Percentiles rank a stretch among this genome's conserved stretches.
These are phyloP conservation scores for Scedosporium dehoogii DNA, from an alignment of 2,329 filamentous ascomycete genomes.

Conservation along the genomic window DNA sequence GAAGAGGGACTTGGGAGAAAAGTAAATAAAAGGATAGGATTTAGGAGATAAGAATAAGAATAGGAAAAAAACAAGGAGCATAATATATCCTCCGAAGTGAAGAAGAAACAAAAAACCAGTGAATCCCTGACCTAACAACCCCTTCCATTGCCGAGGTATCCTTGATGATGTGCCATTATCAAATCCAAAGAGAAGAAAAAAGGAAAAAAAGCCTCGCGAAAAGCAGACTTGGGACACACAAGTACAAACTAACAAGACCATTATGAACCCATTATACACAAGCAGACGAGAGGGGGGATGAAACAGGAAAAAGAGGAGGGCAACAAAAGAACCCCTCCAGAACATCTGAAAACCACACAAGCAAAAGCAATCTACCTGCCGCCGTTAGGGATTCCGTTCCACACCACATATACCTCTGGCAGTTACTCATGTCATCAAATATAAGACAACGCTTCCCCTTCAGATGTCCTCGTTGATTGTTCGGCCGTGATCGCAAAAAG, in stretches of 20 bases:
- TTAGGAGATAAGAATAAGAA: background rate
- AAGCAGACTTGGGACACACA: background rate
- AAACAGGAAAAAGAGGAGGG: background rate
- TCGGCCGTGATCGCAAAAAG: background rate
- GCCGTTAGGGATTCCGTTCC: background rate
- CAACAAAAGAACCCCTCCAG: background rate
- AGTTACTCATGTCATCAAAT: background rate
- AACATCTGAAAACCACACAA: background rate
- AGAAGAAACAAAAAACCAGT: background rate
- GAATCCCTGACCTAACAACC: background rate
- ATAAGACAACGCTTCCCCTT: background rate
- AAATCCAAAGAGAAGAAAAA: background rate
- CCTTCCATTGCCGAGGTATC: background rate
- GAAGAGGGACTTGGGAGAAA: too few species aligned
- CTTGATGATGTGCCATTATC: constrained; percentile 1
- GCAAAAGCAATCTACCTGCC: background rate
- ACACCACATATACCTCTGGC: background rate
- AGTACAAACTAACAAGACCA: background rate
- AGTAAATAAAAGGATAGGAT: background rate
- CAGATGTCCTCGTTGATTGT: background rate
- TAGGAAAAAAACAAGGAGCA: background rate
- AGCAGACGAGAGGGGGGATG: constrained; percentile 7
- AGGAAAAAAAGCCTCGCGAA: background rate
- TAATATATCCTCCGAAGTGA: background rate
- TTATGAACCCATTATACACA: constrained; percentile 1